Evolutionary conservation across 139 green algal species (phyloP).

Genomic region (Penium margaritaceum): DNA sequence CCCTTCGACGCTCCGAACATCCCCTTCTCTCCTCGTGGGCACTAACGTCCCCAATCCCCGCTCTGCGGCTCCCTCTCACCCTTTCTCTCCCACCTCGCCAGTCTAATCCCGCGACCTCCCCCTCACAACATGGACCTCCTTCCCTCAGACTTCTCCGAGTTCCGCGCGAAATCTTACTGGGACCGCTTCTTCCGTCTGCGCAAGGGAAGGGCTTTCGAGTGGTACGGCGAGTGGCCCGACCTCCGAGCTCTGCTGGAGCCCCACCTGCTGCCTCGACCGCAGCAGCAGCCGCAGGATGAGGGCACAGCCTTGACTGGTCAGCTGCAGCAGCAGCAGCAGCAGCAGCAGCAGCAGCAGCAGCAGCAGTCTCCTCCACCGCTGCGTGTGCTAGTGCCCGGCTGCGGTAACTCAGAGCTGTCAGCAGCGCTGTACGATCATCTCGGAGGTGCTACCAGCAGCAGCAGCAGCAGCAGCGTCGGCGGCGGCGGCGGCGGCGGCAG

Average conservation of each 20-base stretch:
- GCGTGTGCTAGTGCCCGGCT: slow-evolving; percentile 43
- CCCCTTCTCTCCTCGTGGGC: too few relatives aligned
- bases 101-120: too few relatives aligned
- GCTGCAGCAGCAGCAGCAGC: too few relatives aligned
- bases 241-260: slow-evolving; percentile 4
- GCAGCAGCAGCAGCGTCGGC: not conserved
- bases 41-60: too few relatives aligned
- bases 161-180: slow-evolving; percentile 36
- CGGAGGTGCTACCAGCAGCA: not conserved
- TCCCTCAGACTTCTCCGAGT: slow-evolving; percentile 17
- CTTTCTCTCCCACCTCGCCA: too few relatives aligned
- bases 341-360: too few relatives aligned
- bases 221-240: slow-evolving; percentile 54
- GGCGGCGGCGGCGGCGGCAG: not conserved
- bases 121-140: slow-evolving; percentile 36
- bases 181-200: slow-evolving; percentile 38
- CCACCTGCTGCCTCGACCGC: slow-evolving; percentile 1
- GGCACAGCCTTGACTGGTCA: too few relatives aligned
- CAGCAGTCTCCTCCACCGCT: not conserved
- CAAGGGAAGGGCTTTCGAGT: slow-evolving; percentile 53
- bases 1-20: too few relatives aligned
- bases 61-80: too few relatives aligned
- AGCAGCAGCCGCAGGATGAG: too few relatives aligned
- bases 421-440: slow-evolving; percentile 55
- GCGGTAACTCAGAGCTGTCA: slow-evolving; percentile 60